phyloP scores from a whole-genome alignment of 768 basidiomycete genomes.

The Leccinum truebloodii region DNA sequence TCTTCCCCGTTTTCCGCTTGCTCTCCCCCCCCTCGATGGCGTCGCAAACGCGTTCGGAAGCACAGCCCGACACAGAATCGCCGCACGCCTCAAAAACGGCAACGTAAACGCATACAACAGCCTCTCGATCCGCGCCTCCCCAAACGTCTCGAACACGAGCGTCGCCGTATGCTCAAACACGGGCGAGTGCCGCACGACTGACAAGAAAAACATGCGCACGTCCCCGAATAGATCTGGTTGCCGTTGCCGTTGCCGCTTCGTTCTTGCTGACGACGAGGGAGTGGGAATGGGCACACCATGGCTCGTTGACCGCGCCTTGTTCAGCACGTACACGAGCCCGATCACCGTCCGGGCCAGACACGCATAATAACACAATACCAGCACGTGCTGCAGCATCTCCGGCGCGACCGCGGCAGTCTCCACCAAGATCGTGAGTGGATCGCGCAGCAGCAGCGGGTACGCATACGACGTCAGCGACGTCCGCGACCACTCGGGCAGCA shows the following conservation, averaged over 20 bases:
- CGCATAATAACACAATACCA: conserved; percentile 89
- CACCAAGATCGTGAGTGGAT: conserved; percentile 86
- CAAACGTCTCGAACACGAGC: conserved; percentile 74
- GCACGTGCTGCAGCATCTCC: conserved; percentile 84
- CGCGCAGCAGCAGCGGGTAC: conserved; percentile 82
- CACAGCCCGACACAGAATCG: conserved; percentile 80
- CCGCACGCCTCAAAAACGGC: conserved; percentile 87
- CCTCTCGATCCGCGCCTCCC: conserved; percentile 83
- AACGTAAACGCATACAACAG: conserved; percentile 85
- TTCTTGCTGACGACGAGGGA: not conserved
- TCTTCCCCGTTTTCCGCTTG: no score
- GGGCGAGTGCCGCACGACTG: conserved; percentile 85
- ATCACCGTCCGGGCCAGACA: conserved; percentile 85
- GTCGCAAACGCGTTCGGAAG: conserved; percentile 60
- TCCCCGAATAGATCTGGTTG: conserved; percentile 74
- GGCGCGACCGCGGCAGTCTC: conserved; percentile 91
- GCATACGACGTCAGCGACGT: conserved; percentile 82
- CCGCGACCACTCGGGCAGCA: conserved; percentile 90
- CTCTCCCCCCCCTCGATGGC: conserved; percentile 28
- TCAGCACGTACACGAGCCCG: conserved; percentile 79
- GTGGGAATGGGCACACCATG: conserved; percentile 42
- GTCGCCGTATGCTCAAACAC: conserved; percentile 85
- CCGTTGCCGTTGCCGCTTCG: not conserved
- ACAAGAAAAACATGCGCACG: conserved; percentile 88
- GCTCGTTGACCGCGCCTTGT: conserved; percentile 61